Conservation (phyloP, 1,284 basidiomycete species). For the Puccinia coronata region DNA sequence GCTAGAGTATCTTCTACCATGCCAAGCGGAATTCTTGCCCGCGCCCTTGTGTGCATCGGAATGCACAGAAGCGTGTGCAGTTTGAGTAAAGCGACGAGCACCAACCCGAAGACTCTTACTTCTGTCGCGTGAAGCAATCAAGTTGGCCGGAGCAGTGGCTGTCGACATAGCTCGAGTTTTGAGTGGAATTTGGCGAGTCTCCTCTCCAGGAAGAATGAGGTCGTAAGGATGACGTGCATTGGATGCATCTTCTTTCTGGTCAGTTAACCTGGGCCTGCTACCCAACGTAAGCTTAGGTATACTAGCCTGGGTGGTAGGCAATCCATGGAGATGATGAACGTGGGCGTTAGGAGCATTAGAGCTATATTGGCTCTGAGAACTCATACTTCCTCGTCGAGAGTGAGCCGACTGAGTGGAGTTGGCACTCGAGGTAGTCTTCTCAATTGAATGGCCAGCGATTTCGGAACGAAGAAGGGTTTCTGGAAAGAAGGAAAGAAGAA, state of each 20-base stretch:
- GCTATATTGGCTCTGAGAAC: slow-evolving; percentile 27
- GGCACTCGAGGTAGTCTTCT: not conserved
- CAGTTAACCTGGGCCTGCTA: not conserved
- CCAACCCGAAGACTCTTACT: slow-evolving; percentile 27
- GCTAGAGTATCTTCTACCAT: slow-evolving; percentile 44
- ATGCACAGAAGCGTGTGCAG: slow-evolving; percentile 6
- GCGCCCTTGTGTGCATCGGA: not conserved
- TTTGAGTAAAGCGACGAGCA: slow-evolving; percentile 45
- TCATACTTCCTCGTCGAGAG: slow-evolving; percentile 42
- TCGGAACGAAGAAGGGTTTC: not conserved
- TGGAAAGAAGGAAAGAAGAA: not conserved
- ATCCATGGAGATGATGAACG: slow-evolving; percentile 1
- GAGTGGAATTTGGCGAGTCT: not conserved
- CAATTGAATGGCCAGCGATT: not conserved
- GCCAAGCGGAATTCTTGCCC: slow-evolving; percentile 12
- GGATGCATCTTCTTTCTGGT: not conserved
- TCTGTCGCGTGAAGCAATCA: slow-evolving; percentile 20
- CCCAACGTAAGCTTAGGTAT: slow-evolving; percentile 39
- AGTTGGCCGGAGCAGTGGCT: not conserved
- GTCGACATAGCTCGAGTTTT: slow-evolving; percentile 26
- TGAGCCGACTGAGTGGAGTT: slow-evolving; percentile 30
- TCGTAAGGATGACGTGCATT: slow-evolving; percentile 37
- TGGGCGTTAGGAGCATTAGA: not conserved
- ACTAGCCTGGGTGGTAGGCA: slow-evolving; percentile 36
- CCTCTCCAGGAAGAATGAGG: slow-evolving; percentile 39